Evolutionary conservation across 257 asterid genomes (phyloP).

Genomic region (Solanum appendiculatum): DNA sequence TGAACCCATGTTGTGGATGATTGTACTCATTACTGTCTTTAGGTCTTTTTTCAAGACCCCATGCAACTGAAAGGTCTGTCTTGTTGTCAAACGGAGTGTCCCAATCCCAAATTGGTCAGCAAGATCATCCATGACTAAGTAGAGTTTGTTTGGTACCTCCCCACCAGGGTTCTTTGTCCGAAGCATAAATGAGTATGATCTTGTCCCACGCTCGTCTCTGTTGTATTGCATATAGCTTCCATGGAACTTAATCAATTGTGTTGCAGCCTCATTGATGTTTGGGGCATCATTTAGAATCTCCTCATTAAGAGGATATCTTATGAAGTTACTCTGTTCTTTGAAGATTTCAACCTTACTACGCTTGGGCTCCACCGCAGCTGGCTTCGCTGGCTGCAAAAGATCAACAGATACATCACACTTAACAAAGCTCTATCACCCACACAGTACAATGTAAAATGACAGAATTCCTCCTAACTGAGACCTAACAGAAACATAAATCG

Average conservation of each 20-base stretch:
- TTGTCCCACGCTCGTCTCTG: constrained; percentile 86
- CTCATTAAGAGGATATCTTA: constrained; percentile 89
- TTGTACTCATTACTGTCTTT: constrained; percentile 93
- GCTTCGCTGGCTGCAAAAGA: constrained; percentile 55
- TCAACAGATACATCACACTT: background rate
- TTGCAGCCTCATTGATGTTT: constrained; percentile 78
- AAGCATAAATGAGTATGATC: constrained; percentile 87
- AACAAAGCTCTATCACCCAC: background rate
- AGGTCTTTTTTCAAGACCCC: constrained; percentile 85
- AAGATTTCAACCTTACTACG: constrained; percentile 92
- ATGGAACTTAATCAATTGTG: constrained; percentile 91
- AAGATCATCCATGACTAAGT: constrained; percentile 85
- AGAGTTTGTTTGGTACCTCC: constrained; percentile 80
- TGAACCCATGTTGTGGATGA: constrained; percentile 78
- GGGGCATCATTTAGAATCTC: constrained; percentile 75
- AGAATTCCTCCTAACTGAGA: background rate
- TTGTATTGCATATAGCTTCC: constrained; percentile 94
- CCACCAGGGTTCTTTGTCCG: constrained; percentile 98
- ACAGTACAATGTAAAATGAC: background rate
- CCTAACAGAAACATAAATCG: background rate
- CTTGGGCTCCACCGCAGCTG: constrained; percentile 58
- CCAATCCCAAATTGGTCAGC: constrained; percentile 93
- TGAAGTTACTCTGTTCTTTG: constrained; percentile 88
- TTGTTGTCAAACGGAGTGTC: constrained; percentile 89
- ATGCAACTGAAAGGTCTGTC: constrained; percentile 96